These are phyloP conservation scores for Aquilaria agallochum DNA, from an alignment of 441 rosid genomes.

Conservation along the genomic window DNA sequence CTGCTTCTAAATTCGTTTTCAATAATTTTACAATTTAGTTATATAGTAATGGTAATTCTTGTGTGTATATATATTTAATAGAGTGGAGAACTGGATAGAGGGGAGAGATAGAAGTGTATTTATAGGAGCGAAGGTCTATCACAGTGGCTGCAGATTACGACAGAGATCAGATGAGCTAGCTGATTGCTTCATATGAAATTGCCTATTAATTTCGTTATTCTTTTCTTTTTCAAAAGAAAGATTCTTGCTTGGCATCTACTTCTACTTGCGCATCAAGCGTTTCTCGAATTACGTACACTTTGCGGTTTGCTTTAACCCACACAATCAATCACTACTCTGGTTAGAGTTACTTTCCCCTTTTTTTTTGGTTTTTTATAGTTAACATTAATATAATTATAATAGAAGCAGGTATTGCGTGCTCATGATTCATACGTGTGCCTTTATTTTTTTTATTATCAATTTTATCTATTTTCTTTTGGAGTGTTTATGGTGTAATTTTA, in stretches of 20 bases:
- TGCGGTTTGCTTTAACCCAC: too few relatives aligned
- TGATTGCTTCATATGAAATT: constrained; percentile 11
- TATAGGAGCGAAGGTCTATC: constrained; percentile 18
- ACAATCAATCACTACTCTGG: too few relatives aligned
- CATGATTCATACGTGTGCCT: too few relatives aligned
- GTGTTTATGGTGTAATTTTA: too few relatives aligned
- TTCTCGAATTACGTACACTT: neutral
- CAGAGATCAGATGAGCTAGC: constrained; percentile 3
- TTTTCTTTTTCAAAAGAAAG: constrained; percentile 2
- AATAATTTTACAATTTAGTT: too few relatives aligned
- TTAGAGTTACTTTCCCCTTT: neutral
- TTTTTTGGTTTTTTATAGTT: neutral
- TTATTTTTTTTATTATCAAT: too few relatives aligned
- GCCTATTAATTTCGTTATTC: constrained; percentile 5
- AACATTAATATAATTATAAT: neutral
- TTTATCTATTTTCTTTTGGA: too few relatives aligned
- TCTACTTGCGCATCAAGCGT: constrained; percentile 10
- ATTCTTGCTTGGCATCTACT: constrained; percentile 29
- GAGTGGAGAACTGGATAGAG: neutral
- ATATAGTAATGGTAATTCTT: too few relatives aligned
- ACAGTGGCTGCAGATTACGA: constrained; percentile 17
- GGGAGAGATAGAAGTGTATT: constrained; percentile 11
- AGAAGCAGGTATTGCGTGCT: too few relatives aligned
- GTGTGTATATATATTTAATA: too few relatives aligned
- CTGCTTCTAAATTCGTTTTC: neutral